These are phyloP conservation scores for Drosera capensis DNA, from an alignment of 148 eudicot genomes.

Conservation along the genomic window DNA sequence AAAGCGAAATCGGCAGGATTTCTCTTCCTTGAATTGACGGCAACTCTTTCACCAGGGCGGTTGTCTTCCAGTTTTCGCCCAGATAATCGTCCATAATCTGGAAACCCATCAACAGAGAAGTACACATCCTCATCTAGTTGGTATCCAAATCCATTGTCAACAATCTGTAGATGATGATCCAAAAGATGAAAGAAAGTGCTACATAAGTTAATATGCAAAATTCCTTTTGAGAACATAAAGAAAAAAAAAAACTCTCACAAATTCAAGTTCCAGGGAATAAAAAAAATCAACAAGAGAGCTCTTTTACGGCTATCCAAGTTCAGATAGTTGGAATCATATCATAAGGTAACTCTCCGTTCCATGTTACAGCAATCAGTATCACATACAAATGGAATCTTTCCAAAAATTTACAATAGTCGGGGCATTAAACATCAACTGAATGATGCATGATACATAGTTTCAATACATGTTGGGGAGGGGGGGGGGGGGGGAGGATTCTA, in stretches of 20 bases:
- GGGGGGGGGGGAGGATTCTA: too few relatives aligned
- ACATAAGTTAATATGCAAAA: not conserved
- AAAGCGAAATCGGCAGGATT: constrained; percentile 94
- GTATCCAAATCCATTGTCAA: constrained; percentile 75
- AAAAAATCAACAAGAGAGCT: too few relatives aligned
- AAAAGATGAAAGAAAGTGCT: not conserved
- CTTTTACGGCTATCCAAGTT: not conserved
- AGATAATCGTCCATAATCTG: constrained; percentile 71
- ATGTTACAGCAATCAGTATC: too few relatives aligned
- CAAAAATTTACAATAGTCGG: too few relatives aligned
- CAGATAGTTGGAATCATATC: not conserved
- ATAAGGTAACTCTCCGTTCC: too few relatives aligned
- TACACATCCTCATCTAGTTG: constrained; percentile 66
- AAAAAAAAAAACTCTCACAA: too few relatives aligned
- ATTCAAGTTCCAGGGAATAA: not conserved
- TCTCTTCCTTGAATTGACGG: constrained; percentile 71
- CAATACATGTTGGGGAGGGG: too few relatives aligned
- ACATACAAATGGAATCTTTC: too few relatives aligned
- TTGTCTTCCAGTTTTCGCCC: constrained; percentile 90
- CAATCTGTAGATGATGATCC: constrained; percentile 34
- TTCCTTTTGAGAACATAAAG: not conserved
- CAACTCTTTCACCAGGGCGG: constrained; percentile 89
- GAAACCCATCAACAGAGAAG: constrained; percentile 66
- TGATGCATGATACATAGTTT: too few relatives aligned
- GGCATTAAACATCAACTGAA: too few relatives aligned